Percentiles rank a stretch among this genome's conserved stretches.
Conservation (phyloP, 164 flowering plant genomes). For the Euptelea pleiosperma region DNA sequence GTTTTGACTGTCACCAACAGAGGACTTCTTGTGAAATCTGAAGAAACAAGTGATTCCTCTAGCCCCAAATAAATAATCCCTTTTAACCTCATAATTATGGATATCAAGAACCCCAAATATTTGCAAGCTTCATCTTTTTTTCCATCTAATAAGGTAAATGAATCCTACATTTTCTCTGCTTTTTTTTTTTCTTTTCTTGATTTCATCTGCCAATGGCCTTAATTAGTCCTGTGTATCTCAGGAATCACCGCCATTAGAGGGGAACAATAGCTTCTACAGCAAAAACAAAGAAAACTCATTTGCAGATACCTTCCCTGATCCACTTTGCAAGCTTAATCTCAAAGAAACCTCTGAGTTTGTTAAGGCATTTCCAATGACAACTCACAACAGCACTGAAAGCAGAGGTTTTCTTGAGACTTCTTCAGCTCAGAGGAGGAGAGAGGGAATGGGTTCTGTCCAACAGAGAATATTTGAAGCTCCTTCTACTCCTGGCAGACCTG, state of each 20-base stretch:
- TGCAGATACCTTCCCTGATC: constrained; percentile 54
- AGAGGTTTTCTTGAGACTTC: constrained; percentile 30
- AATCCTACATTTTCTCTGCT: not conserved
- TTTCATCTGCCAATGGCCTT: not conserved
- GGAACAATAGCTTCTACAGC: constrained; percentile 27
- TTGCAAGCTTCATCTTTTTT: constrained; percentile 36
- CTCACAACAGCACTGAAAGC: constrained; percentile 17
- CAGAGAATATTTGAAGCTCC: constrained; percentile 66
- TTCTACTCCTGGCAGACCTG: constrained; percentile 81
- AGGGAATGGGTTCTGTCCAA: constrained; percentile 34
- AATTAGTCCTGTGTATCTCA: constrained; percentile 8
- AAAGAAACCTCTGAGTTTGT: constrained; percentile 86
- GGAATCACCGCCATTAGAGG: constrained; percentile 45
- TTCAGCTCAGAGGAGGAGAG: constrained; percentile 51
- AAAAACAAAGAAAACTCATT: constrained; percentile 52
- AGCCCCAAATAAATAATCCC: constrained; percentile 2
- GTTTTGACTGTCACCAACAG: no score
- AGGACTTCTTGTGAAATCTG: not conserved
- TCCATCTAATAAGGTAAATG: constrained; percentile 33
- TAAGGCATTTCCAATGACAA: constrained; percentile 55
- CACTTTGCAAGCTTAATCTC: constrained; percentile 81
- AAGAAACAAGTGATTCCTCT: constrained; percentile 9
- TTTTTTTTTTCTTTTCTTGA: constrained; percentile 4
- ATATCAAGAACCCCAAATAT: constrained; percentile 43
- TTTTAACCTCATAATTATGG: constrained; percentile 33